A percentile compares a stretch with the other conserved stretches of the same genome.
Evolutionary conservation across 352 stramenopile genomes (phyloP).

Genomic region (Thraustotheca clavata): DNA sequence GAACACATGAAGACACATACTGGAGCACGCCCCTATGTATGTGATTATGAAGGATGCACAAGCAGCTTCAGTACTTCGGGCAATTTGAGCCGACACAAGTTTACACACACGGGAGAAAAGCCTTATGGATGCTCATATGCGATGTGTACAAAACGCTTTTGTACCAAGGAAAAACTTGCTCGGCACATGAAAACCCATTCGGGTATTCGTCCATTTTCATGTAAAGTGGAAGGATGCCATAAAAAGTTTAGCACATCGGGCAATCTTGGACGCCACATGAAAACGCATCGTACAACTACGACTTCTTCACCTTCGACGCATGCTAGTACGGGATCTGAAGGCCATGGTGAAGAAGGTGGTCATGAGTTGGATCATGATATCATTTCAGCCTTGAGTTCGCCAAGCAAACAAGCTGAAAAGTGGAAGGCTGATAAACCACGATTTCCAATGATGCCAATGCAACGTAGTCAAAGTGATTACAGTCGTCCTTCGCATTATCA

Average conservation of each 20-base stretch:
- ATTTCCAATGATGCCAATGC: not conserved
- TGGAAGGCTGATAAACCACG: conserved; percentile 8
- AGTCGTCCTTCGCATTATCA: not conserved
- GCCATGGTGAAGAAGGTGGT: not conserved
- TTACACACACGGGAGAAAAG: conserved; percentile 76
- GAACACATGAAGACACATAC: conserved; percentile 82
- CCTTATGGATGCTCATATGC: conserved; percentile 73
- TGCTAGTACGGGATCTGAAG: not conserved
- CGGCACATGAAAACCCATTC: conserved; percentile 83
- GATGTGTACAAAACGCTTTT: conserved; percentile 77
- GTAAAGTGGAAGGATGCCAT: conserved; percentile 31
- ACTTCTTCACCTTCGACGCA: conserved; percentile 1
- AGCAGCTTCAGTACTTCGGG: conserved; percentile 83
- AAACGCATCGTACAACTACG: conserved; percentile 29
- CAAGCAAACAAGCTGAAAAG: not conserved
- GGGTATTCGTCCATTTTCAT: conserved; percentile 42
- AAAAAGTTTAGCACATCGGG: conserved; percentile 55
- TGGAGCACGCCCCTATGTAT: conserved; percentile 72
- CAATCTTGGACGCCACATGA: conserved; percentile 54
- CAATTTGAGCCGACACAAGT: conserved; percentile 81
- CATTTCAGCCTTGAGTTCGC: conserved; percentile 9
- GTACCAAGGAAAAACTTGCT: conserved; percentile 86
- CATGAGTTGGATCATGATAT: conserved; percentile 18
- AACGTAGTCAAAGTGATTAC: conserved; percentile 18
- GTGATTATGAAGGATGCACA: conserved; percentile 59